A percentile compares a stretch with the other conserved stretches of the same genome.
Evolutionary conservation across 495 filamentous ascomycete genomes (phyloP).

Genomic region (Hypomontagnella submonticulosa): DNA sequence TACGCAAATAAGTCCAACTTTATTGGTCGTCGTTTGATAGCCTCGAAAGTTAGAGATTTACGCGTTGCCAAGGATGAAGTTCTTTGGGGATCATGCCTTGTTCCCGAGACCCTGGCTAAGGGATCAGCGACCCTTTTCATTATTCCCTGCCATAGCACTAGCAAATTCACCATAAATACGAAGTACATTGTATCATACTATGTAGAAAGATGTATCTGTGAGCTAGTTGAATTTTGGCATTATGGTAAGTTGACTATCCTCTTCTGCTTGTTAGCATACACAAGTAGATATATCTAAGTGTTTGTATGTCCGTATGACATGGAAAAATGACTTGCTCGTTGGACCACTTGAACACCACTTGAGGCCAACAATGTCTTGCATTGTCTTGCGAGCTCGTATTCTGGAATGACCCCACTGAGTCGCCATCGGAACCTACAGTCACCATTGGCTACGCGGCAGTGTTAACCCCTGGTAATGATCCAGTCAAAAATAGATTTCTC

Average conservation of each 20-base stretch:
- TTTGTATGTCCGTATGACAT: conserved; percentile 8
- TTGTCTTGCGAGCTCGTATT: conserved; percentile 39
- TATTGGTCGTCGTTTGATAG: conserved; percentile 16
- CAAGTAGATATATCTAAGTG: background rate
- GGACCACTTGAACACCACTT: conserved; percentile 4
- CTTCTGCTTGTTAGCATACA: background rate
- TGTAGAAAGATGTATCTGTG: background rate
- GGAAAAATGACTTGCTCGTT: conserved; percentile 30
- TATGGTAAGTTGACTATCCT: too few relatives aligned
- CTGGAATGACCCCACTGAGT: conserved; percentile 38
- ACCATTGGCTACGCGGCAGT: conserved; percentile 28
- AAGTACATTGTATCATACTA: too few relatives aligned
- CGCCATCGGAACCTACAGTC: conserved; percentile 13
- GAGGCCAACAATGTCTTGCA: conserved; percentile 37
- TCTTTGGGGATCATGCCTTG: conserved; percentile 21
- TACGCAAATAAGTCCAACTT: background rate
- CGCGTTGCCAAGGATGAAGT: conserved; percentile 39
- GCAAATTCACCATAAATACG: background rate
- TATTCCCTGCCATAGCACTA: conserved; percentile 12
- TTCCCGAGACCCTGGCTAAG: conserved; percentile 40
- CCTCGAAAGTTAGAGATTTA: conserved; percentile 23
- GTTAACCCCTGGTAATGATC: conserved; percentile 12
- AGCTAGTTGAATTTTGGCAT: background rate
- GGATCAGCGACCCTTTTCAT: conserved; percentile 33
- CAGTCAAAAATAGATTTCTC: conserved; percentile 43